Percentiles rank a stretch among this genome's conserved stretches.
phyloP scores from a whole-genome alignment of 345 rosid species.

The Angophora floribunda region DNA sequence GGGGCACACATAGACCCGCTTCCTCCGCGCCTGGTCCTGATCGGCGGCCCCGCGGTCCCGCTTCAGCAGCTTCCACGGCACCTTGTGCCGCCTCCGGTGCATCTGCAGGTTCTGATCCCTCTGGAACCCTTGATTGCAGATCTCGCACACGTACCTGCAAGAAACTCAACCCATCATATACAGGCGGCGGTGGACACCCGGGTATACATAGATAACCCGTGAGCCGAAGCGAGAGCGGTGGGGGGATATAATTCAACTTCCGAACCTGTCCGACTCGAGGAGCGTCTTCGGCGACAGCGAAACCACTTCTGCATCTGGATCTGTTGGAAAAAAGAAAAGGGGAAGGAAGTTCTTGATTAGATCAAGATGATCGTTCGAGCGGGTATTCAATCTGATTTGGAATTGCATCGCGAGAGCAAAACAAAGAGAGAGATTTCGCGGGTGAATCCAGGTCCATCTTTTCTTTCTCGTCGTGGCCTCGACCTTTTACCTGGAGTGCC shows the following conservation, averaged over 20 bases:
- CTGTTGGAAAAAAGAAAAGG: conserved; percentile 10
- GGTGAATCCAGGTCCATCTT: neutral
- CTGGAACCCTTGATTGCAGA: conserved; percentile 95
- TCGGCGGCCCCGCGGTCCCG: conserved; percentile 23
- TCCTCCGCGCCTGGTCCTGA: conserved; percentile 28
- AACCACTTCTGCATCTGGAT: conserved; percentile 96
- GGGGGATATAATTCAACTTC: neutral
- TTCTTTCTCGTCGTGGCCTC: neutral
- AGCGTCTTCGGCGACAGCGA: conserved; percentile 82
- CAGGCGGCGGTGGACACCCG: neutral
- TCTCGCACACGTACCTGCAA: conserved; percentile 71
- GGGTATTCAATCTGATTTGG: neutral
- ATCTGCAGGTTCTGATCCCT: conserved; percentile 96
- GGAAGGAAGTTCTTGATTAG: neutral
- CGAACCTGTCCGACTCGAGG: conserved; percentile 65
- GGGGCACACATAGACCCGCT: conserved; percentile 85
- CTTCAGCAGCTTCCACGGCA: conserved; percentile 94
- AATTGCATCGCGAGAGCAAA: neutral
- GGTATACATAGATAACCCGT: neutral
- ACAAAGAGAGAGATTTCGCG: neutral
- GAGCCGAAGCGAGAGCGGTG: neutral
- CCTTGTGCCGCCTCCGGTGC: conserved; percentile 92
- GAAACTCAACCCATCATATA: neutral
- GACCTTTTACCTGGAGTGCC: conserved; percentile 67
- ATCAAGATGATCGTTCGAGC: neutral